phyloP scores from a whole-genome alignment of 1,284 basidiomycete species.

The Cystobasidium pallidum region DNA sequence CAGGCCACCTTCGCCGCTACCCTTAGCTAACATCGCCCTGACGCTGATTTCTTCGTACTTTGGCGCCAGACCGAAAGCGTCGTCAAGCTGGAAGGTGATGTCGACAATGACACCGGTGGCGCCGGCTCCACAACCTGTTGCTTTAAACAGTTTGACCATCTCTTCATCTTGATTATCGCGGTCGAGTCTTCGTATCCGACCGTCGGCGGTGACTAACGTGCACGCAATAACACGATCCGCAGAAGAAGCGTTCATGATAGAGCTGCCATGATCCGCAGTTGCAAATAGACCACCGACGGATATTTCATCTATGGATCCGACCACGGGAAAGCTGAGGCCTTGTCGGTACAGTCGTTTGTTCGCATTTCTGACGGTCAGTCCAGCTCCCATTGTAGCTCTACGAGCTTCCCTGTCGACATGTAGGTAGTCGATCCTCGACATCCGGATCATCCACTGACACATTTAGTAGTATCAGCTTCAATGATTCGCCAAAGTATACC shows the following conservation, averaged over 20 bases:
- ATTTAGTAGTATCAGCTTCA: background rate
- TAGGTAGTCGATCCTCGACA: background rate
- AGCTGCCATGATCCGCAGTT: conserved; percentile 26
- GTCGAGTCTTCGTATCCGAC: background rate
- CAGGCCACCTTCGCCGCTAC: conserved; percentile 14
- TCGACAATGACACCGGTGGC: conserved; percentile 33
- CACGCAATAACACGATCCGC: conserved; percentile 24
- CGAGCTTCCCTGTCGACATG: conserved; percentile 5
- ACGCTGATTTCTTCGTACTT: conserved; percentile 28
- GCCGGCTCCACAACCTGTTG: conserved; percentile 33
- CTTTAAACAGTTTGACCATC: conserved; percentile 32
- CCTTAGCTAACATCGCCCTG: conserved; percentile 9
- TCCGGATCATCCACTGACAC: conserved; percentile 28
- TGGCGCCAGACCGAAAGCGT: conserved; percentile 35
- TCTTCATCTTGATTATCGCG: conserved; percentile 12
- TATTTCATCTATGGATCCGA: conserved; percentile 37
- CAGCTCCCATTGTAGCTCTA: conserved; percentile 24
- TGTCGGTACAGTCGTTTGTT: conserved; percentile 26
- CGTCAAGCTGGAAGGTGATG: conserved; percentile 33
- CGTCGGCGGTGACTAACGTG: conserved; percentile 36
- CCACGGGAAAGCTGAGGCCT: conserved; percentile 34
- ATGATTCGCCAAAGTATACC: background rate
- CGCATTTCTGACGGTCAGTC: conserved; percentile 17
- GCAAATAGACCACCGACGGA: conserved; percentile 25
- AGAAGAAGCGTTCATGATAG: conserved; percentile 1